Conservation (phyloP, 1,139 yeast genomes). For the Debaryomyces nepalensis region DNA sequence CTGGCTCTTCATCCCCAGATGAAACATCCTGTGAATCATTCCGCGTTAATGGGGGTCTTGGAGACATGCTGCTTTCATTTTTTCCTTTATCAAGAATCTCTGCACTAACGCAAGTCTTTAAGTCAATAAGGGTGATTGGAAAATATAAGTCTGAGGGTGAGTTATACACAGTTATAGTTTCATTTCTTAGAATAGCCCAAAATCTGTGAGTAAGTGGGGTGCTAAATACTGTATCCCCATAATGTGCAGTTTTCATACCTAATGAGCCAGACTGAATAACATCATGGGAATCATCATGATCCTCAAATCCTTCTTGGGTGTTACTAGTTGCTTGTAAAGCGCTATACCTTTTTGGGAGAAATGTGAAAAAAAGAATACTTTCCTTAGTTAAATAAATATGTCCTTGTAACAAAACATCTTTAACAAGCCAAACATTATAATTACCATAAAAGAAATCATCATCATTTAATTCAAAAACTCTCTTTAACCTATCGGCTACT, state of each 20-base stretch:
- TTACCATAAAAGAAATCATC: conserved; percentile 59
- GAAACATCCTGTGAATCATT: conserved; percentile 15
- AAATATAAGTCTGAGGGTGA: conserved; percentile 81
- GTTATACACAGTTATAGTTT: conserved; percentile 69
- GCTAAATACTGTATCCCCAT: conserved; percentile 44
- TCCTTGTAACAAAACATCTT: conserved; percentile 86
- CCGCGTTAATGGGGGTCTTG: conserved; percentile 16
- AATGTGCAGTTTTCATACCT: conserved; percentile 53
- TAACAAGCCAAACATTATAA: conserved; percentile 77
- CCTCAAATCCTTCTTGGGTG: conserved; percentile 11
- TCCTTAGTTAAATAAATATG: conserved; percentile 72
- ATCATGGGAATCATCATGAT: conserved; percentile 31
- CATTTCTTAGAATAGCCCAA: conserved; percentile 81
- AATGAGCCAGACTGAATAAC: conserved; percentile 51
- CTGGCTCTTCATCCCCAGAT: conserved; percentile 31
- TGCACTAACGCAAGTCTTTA: conserved; percentile 64
- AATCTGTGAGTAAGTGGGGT: conserved; percentile 46
- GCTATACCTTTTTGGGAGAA: conserved; percentile 58
- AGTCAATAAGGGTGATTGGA: conserved; percentile 76
- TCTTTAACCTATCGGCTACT: conserved; percentile 44
- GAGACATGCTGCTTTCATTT: conserved; percentile 14
- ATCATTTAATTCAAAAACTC: conserved; percentile 45
- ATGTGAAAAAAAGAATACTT: conserved; percentile 76
- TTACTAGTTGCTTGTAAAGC: background rate
- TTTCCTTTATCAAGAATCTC: conserved; percentile 49